These are phyloP conservation scores for Emmonsiellopsis sp. DNA, from an alignment of 2,329 filamentous ascomycete genomes.

Conservation along the genomic window DNA sequence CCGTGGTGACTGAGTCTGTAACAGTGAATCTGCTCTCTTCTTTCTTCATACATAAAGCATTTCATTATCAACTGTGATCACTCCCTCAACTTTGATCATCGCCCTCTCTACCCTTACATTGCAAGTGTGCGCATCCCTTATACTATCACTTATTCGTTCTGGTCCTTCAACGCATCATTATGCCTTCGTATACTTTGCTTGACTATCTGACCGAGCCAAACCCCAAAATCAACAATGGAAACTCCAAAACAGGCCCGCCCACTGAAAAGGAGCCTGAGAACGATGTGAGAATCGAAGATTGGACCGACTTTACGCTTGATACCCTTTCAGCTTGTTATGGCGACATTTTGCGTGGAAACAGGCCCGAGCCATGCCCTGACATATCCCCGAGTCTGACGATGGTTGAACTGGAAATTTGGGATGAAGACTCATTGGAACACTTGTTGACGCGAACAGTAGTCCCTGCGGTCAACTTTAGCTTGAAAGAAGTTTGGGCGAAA, in stretches of 20 bases:
- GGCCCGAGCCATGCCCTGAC: background rate
- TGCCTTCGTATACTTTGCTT: conserved; percentile 6
- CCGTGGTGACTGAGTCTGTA: too few relatives aligned
- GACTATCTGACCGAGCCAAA: conserved; percentile 7
- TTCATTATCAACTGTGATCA: too few relatives aligned
- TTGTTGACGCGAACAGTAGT: conserved; percentile 4
- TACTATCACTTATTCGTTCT: too few relatives aligned
- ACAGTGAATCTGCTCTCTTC: too few relatives aligned
- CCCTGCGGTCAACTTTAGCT: background rate
- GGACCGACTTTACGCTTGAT: conserved; percentile 6
- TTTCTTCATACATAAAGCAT: too few relatives aligned
- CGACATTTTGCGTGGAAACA: background rate
- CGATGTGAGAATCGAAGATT: background rate
- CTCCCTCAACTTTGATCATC: too few relatives aligned
- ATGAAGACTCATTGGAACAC: conserved; percentile 9
- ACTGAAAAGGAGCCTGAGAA: background rate
- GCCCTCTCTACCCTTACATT: too few relatives aligned
- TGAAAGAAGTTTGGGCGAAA: background rate
- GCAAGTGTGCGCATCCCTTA: too few relatives aligned
- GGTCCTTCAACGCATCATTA: background rate
- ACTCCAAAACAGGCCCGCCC: background rate
- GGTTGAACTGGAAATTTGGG: conserved; percentile 5
- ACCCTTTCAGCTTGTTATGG: conserved; percentile 7
- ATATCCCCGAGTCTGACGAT: background rate
- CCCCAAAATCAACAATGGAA: background rate